Percentiles rank a stretch among this genome's conserved stretches.
phyloP scores from a whole-genome alignment of 1,284 basidiomycete species.

The Moniliella sp. region DNA sequence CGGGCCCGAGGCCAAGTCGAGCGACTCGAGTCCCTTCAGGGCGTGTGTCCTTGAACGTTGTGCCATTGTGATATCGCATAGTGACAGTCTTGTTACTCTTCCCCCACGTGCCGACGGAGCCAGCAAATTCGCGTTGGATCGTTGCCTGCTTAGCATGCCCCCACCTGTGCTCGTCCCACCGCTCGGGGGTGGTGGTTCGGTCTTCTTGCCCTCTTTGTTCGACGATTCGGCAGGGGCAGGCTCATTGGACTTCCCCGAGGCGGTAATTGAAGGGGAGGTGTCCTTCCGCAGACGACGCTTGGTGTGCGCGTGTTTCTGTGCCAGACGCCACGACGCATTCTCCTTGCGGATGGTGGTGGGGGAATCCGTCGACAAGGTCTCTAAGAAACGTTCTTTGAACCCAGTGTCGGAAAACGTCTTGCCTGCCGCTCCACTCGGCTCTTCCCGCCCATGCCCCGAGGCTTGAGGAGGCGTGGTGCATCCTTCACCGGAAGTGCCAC shows the following conservation, averaged over 20 bases:
- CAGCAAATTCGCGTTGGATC: too few species aligned
- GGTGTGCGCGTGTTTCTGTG: slow-evolving; percentile 11
- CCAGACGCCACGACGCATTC: slow-evolving; percentile 21
- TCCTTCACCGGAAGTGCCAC: neutral
- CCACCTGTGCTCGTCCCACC: too few species aligned
- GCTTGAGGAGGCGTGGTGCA: slow-evolving; percentile 13
- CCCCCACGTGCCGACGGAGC: too few species aligned
- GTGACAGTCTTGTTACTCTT: slow-evolving; percentile 37
- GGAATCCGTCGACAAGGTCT: slow-evolving; percentile 35
- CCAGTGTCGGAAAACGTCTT: too few species aligned
- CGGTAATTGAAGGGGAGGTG: neutral
- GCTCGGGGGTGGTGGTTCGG: too few species aligned
- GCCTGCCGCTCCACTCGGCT: too few species aligned
- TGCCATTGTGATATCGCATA: slow-evolving; percentile 35
- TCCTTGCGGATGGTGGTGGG: slow-evolving; percentile 18
- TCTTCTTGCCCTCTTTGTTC: too few species aligned
- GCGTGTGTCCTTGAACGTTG: slow-evolving; percentile 38
- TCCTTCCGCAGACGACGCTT: neutral
- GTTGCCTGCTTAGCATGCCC: too few species aligned
- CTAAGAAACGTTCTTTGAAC: slow-evolving; percentile 38
- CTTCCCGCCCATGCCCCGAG: too few species aligned
- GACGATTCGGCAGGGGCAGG: too few species aligned
- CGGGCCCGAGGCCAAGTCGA: slow-evolving; percentile 37
- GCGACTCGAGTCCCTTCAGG: slow-evolving; percentile 36
- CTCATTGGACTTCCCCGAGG: too few species aligned